These are phyloP conservation scores for Rosa persica DNA, from an alignment of 306 rosid species.

Conservation along the genomic window DNA sequence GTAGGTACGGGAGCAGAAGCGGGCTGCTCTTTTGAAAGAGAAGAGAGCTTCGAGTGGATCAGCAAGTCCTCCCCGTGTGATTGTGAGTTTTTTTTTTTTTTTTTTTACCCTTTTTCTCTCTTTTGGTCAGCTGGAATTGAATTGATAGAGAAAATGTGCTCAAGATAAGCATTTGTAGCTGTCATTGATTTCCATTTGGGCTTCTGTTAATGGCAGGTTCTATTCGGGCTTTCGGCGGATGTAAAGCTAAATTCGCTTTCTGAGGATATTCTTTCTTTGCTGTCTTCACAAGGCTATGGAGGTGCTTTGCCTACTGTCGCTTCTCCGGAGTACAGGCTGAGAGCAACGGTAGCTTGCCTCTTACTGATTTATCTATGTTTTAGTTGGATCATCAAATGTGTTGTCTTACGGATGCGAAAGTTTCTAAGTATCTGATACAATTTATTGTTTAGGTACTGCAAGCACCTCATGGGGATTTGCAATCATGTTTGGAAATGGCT, in stretches of 20 bases:
- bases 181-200: neutral
- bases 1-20: conserved; percentile 81
- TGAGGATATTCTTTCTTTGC: conserved; percentile 56
- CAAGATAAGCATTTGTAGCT: neutral
- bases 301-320: conserved; percentile 56
- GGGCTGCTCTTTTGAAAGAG: conserved; percentile 72
- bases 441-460: conserved; percentile 55
- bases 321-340: conserved; percentile 72
- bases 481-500: conserved; percentile 85
- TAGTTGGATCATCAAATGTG: neutral
- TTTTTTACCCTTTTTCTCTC: neutral
- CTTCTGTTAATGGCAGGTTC: conserved; percentile 51
- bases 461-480: conserved; percentile 87
- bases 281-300: conserved; percentile 42
- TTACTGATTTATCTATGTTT: neutral
- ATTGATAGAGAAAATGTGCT: neutral
- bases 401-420: neutral
- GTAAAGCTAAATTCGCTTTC: conserved; percentile 61
- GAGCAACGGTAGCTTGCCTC: conserved; percentile 52
- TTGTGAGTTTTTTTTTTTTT: conserved; percentile 46
- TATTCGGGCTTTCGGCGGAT: conserved; percentile 69
- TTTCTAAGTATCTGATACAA: conserved; percentile 10
- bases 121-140: neutral
- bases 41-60: conserved; percentile 77
- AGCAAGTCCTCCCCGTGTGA: conserved; percentile 81